phyloP scores from a whole-genome alignment of 179 eudicot genomes.

The Spergularia azorica region DNA sequence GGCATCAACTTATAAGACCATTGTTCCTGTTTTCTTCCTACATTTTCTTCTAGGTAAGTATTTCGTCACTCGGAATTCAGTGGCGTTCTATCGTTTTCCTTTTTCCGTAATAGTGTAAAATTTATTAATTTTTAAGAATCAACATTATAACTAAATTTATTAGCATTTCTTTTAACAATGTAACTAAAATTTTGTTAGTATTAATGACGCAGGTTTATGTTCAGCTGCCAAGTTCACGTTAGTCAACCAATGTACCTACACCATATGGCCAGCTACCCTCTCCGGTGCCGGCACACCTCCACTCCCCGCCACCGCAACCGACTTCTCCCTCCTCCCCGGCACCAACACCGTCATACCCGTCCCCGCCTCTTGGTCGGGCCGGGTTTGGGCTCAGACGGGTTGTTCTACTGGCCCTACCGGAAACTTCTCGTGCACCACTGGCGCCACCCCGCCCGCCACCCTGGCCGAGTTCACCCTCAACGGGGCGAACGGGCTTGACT shows the following conservation, averaged over 20 bases:
- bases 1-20: background rate
- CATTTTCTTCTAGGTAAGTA: slow-evolving; percentile 20
- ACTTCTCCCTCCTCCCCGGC: slow-evolving; percentile 50
- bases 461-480: slow-evolving; percentile 75
- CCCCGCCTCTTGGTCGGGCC: slow-evolving; percentile 73
- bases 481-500: slow-evolving; percentile 61
- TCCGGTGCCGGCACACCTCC: slow-evolving; percentile 57
- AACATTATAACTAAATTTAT: background rate
- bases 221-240: slow-evolving; percentile 60
- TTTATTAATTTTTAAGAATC: background rate
- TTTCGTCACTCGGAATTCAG: too few relatives aligned
- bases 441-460: slow-evolving; percentile 65
- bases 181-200: background rate
- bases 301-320: slow-evolving; percentile 52
- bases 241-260: slow-evolving; percentile 57
- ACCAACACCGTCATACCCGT: slow-evolving; percentile 38
- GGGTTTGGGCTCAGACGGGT: slow-evolving; percentile 74
- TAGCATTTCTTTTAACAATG: background rate
- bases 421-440: slow-evolving; percentile 58
- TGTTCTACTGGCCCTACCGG: slow-evolving; percentile 48
- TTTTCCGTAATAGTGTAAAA: too few relatives aligned
- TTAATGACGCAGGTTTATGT: slow-evolving; percentile 37
- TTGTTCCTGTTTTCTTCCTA: slow-evolving; percentile 16
- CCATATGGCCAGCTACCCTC: slow-evolving; percentile 76
- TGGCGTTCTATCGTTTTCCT: too few relatives aligned